Conservation (phyloP, 2,329 filamentous ascomycete genomes). For the Akanthomyces dipterigenus region DNA sequence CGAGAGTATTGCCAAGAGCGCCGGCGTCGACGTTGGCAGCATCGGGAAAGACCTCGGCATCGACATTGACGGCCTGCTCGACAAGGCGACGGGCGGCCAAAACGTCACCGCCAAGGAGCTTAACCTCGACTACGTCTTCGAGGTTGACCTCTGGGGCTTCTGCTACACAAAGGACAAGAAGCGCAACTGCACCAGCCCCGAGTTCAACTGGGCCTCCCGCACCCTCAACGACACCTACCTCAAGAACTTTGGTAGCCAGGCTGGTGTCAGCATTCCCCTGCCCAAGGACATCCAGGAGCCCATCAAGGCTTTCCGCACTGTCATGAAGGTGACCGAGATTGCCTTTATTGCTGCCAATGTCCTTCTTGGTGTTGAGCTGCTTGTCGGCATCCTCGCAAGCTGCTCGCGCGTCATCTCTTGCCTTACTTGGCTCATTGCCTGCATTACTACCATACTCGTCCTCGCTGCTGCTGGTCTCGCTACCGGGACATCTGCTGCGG, state of each 20-base stretch:
- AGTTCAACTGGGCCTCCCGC: constrained; percentile 71
- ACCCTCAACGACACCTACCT: constrained; percentile 57
- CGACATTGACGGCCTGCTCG: constrained; percentile 15
- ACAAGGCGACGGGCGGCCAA: constrained; percentile 19
- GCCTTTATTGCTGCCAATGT: constrained; percentile 70
- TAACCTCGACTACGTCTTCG: constrained; percentile 68
- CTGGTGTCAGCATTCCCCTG: constrained; percentile 53
- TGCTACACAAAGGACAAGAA: constrained; percentile 56
- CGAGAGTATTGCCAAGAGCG: constrained; percentile 20
- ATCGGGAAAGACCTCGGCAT: constrained; percentile 19
- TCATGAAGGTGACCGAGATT: constrained; percentile 77
- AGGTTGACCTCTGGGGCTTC: constrained; percentile 80
- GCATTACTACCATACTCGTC: constrained; percentile 47
- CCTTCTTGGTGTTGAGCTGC: constrained; percentile 62
- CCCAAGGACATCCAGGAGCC: constrained; percentile 60
- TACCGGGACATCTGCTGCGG: constrained; percentile 64
- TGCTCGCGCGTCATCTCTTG: constrained; percentile 79
- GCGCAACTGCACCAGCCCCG: constrained; percentile 61
- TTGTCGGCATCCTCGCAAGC: constrained; percentile 75
- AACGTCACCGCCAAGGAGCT: constrained; percentile 54
- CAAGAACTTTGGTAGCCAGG: constrained; percentile 42
- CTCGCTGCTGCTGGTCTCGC: constrained; percentile 64
- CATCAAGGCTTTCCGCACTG: constrained; percentile 65
- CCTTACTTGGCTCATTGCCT: constrained; percentile 69
- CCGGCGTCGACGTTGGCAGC: constrained; percentile 16